Conservation (phyloP, 495 filamentous ascomycete species). For the Daldinia decipiens region DNA sequence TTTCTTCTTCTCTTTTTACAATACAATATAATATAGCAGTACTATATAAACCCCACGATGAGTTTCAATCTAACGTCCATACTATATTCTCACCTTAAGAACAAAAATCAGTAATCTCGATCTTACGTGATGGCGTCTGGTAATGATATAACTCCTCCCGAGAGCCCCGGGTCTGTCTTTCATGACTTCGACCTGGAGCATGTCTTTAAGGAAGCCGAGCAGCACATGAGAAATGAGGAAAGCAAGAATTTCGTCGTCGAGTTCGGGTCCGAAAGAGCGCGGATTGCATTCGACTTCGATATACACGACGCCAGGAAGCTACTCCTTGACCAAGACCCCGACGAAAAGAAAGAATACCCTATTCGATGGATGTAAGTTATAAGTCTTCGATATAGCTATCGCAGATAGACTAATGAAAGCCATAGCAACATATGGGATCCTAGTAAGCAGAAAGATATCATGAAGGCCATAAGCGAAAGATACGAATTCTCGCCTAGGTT, state of each 20-base stretch:
- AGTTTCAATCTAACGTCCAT: not conserved
- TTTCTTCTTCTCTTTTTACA: constrained; percentile 1
- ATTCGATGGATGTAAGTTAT: constrained; percentile 74
- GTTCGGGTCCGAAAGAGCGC: constrained; percentile 72
- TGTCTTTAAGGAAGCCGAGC: constrained; percentile 57
- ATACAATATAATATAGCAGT: constrained; percentile 2
- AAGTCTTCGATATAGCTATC: not conserved
- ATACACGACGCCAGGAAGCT: constrained; percentile 54
- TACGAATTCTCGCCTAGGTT: constrained; percentile 77
- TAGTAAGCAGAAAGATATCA: constrained; percentile 64
- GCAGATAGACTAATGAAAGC: constrained; percentile 21
- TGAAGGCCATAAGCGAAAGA: constrained; percentile 62
- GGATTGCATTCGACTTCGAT: constrained; percentile 68
- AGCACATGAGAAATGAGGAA: constrained; percentile 48
- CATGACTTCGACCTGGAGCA: constrained; percentile 64
- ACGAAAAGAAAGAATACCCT: constrained; percentile 38
- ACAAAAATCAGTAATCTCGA: constrained; percentile 6
- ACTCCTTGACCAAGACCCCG: constrained; percentile 43
- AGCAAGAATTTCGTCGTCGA: constrained; percentile 76
- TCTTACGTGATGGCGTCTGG: constrained; percentile 24
- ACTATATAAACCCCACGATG: constrained; percentile 6
- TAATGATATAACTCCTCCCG: constrained; percentile 7
- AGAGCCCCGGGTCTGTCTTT: constrained; percentile 51
- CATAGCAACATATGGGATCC: constrained; percentile 78
- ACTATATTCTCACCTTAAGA: not conserved